Evolutionary conservation across 2,329 filamentous ascomycete species (phyloP).

Genomic region (Pseudogymnoascus sp.): DNA sequence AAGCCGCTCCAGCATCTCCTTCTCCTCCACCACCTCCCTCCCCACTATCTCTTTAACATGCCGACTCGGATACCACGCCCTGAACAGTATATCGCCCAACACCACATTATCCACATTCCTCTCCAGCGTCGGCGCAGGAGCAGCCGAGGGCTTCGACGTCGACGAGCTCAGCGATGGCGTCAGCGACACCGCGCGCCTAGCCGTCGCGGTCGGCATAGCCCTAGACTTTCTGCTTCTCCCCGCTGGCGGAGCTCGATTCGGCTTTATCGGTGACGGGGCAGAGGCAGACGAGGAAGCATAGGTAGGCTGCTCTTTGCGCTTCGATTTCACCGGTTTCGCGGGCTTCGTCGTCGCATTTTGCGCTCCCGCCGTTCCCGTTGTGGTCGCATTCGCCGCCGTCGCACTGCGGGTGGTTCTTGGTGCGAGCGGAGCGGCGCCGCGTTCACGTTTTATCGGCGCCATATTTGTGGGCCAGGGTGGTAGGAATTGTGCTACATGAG

Average conservation of each 20-base stretch:
- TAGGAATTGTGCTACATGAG: neutral
- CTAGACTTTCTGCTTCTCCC: neutral
- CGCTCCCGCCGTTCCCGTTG: neutral
- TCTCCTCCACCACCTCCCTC: slow-evolving; percentile 30
- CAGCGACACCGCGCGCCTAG: slow-evolving; percentile 3
- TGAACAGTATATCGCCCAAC: slow-evolving; percentile 74
- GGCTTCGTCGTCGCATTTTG: slow-evolving; percentile 5
- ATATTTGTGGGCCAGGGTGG: slow-evolving; percentile 7
- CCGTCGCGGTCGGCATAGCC: slow-evolving; percentile 1
- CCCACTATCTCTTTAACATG: slow-evolving; percentile 67
- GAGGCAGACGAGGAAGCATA: neutral
- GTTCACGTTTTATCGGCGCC: slow-evolving; percentile 7
- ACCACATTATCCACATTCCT: slow-evolving; percentile 84
- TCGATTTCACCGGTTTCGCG: neutral
- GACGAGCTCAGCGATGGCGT: slow-evolving; percentile 4
- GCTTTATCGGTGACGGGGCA: neutral
- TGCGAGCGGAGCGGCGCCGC: neutral
- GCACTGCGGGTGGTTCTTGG: neutral
- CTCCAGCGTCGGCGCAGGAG: slow-evolving; percentile 31
- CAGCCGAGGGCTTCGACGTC: neutral
- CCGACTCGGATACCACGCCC: slow-evolving; percentile 88
- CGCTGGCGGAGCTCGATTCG: neutral
- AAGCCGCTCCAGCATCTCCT: slow-evolving; percentile 52
- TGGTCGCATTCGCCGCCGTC: neutral
- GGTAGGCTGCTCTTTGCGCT: neutral